Evolutionary conservation across 257 asterid species (phyloP), one percentile per base, ranked within the genome.

Genomic region (Lithospermum erythrorhizon): DNA sequence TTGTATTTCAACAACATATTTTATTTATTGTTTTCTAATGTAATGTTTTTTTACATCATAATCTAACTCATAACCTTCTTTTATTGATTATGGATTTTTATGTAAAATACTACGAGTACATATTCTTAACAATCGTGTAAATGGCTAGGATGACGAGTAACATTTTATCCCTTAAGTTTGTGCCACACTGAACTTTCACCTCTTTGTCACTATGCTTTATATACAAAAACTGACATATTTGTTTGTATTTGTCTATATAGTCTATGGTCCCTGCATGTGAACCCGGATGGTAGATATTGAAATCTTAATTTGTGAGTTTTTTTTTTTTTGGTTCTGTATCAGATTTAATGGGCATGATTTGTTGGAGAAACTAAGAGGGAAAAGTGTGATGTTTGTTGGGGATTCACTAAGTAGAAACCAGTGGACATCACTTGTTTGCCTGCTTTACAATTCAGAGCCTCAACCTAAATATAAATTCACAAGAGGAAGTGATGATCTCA

Each of bases 381-480:
- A 85, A 52, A 82, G 70, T 69, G 65, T 82, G 25, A 85, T 82
- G 82, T 83, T 78, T 18, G 94, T 85, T 57, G 91, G 89, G 1
- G 86, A 83, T 67, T 83, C 95, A 0, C 59, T 81, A 55, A 74
- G 91, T 41, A 20, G 58, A 23, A 86, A 81, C 74, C 86, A 81
- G 72, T 81, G 89, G 89, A 64, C 74, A 29, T 81, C 91, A 1
- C 49, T 83, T 32, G 67, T 63, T 9, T 83, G 91, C 81, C 69
- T 81, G 83, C 87, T 86, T 70, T 81, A 79, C 67, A 75, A 77
- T 0, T 61, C 86, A 23, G 61, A 68, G 51, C 85, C 81, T 5
- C 66, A 72, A 55, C 61, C 81, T 54, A 72, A 58, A 21, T 76
- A 70, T 65, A 73, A 70, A 21, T 53, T 73, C 0, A 51, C 58